A percentile compares a stretch with the other conserved stretches of the same genome.
phyloP scores from a whole-genome alignment of 2,329 filamentous ascomycete genomes.

The Diplocarpon mali region DNA sequence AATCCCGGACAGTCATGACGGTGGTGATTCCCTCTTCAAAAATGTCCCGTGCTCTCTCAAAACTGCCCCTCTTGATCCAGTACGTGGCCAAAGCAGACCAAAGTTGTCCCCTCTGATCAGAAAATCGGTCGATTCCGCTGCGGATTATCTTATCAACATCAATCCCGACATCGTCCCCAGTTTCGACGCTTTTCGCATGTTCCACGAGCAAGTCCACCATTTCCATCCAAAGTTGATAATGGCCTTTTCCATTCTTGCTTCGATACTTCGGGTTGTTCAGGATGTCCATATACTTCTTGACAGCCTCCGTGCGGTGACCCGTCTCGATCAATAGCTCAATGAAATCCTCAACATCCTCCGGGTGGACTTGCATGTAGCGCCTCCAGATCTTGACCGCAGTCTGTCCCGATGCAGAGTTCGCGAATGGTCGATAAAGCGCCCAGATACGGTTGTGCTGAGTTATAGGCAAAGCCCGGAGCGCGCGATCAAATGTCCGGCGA shows the following conservation, averaged over 20 bases:
- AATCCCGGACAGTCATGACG: constrained; percentile 97
- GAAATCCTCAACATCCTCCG: constrained; percentile 89
- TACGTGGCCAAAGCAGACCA: constrained; percentile 95
- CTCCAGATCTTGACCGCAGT: constrained; percentile 92
- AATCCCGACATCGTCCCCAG: constrained; percentile 69
- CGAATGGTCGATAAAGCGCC: constrained; percentile 83
- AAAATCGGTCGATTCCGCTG: constrained; percentile 81
- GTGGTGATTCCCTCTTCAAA: constrained; percentile 96
- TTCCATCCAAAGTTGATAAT: constrained; percentile 94
- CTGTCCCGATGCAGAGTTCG: constrained; percentile 77
- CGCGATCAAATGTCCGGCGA: constrained; percentile 81
- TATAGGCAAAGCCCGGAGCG: constrained; percentile 79
- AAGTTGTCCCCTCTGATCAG: constrained; percentile 86
- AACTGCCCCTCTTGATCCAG: constrained; percentile 87
- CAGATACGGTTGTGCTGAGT: constrained; percentile 95
- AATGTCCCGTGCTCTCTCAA: constrained; percentile 83
- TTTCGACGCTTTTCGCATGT: constrained; percentile 77
- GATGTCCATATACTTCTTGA: constrained; percentile 81
- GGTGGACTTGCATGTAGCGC: constrained; percentile 93
- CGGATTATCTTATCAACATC: constrained; percentile 87
- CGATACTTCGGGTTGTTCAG: constrained; percentile 83
- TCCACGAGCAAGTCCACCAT: constrained; percentile 92
- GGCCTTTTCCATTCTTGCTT: constrained; percentile 88
- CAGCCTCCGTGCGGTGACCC: constrained; percentile 79
- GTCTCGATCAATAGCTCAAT: constrained; percentile 79